Base-by-base conservation (phyloP, 257 asterid genomes). In the Solanum pimpinellifolium region DNA sequence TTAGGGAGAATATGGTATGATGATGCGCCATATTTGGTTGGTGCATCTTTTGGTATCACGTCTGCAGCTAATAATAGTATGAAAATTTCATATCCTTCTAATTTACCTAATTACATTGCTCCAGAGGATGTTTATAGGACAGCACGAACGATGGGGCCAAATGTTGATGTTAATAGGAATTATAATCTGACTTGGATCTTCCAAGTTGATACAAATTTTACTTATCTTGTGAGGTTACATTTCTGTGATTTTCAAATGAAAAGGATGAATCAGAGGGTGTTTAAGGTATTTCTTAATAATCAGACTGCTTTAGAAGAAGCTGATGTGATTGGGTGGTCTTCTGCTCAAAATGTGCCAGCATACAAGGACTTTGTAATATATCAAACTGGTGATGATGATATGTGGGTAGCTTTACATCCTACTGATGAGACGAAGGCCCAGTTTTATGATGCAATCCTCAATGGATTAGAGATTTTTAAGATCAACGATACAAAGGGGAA, bases 401-500 rank as follows among this genome's bases (percentile, higher is more conserved):
- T 94, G 31, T 92, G 94, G 96, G 39, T 95, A 70, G 94, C 94
- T 81, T 83, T 96, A 87, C 94, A 92, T 87, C 98, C 97, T 37
- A 85, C 87, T 60, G 76, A 62, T 31, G 88, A 83, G n/a, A 60
- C 81, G 3, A 91, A 91, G 35, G 96, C 98, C 3, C 90, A 94
- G 83, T 93, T 59, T 75, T 90, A 87, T 23, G 96, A 96, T 56
- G 90, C 91, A 2, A 86, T 93, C 70, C 94, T 96, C 11, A 94
- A 96, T 11, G 99, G 99, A 15, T 68, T 96, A 31, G 98, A 96
- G 89, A 87, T 96, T n/a, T 95, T 91, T 72, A 95, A 95, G 91
- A 52, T 94, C n/a, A 94, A 89, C 20, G 95, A 95, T 75, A 78
- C 92, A 1, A 88, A 27, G 14, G 89, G 89, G 89, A 96, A 89